phyloP scores from a whole-genome alignment of 108 stramenopile species.

The Conticribra weissflogii region DNA sequence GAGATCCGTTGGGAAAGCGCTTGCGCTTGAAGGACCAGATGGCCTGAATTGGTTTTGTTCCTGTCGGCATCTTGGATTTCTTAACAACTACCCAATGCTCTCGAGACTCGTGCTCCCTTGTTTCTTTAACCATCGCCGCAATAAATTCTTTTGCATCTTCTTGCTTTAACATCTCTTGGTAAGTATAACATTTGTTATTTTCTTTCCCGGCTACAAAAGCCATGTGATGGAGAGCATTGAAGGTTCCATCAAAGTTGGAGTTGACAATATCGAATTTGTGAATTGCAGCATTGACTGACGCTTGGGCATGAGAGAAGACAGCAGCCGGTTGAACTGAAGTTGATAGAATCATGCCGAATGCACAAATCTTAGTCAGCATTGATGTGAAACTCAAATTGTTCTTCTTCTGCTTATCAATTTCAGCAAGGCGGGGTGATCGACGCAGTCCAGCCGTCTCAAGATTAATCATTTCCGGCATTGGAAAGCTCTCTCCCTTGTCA shows the following conservation, averaged over 20 bases:
- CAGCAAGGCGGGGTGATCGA: background rate
- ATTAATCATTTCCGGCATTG: background rate
- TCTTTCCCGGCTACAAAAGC: background rate
- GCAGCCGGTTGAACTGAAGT: background rate
- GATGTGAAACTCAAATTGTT: background rate
- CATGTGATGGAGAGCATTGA: background rate
- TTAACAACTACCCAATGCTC: slow-evolving; percentile 16
- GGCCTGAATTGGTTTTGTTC: no score
- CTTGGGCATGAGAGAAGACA: background rate
- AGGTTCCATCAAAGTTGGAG: background rate
- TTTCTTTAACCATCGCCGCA: slow-evolving; percentile 5
- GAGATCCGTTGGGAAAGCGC: no score
- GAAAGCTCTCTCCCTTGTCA: background rate
- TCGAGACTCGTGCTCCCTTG: background rate
- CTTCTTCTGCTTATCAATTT: background rate
- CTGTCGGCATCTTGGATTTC: no score
- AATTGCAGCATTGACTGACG: background rate
- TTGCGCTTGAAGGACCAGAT: no score
- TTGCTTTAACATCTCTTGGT: slow-evolving; percentile 6
- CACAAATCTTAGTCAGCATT: background rate
- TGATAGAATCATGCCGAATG: background rate
- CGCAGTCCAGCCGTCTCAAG: background rate
- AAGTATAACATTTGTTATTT: background rate
- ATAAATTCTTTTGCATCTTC: slow-evolving; percentile 5
- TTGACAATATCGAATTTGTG: background rate